Conservation (phyloP, 2,329 filamentous ascomycete species). For the Fusarium nanum region DNA sequence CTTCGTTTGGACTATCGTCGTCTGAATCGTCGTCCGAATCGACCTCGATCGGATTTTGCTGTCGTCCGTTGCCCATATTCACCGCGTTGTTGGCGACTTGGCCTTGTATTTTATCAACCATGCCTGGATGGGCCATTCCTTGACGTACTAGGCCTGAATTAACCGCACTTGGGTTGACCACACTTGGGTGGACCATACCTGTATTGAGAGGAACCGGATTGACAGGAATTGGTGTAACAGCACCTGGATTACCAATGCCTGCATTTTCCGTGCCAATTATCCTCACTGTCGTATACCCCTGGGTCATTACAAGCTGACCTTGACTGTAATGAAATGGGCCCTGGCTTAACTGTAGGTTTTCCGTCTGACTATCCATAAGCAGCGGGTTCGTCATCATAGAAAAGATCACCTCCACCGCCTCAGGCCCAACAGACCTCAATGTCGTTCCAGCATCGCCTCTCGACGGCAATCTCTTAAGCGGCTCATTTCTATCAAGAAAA, state of each 20-base stretch:
- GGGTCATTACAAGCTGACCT: neutral
- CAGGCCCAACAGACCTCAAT: neutral
- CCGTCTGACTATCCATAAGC: neutral
- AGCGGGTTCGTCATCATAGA: neutral
- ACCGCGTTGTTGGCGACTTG: neutral
- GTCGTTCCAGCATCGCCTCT: neutral
- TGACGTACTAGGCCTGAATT: too few relatives aligned
- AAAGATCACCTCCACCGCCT: neutral
- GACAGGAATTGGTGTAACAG: neutral
- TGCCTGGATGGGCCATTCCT: neutral
- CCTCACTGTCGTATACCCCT: neutral
- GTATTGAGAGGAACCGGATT: neutral
- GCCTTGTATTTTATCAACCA: neutral
- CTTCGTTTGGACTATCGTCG: neutral
- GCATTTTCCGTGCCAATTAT: neutral
- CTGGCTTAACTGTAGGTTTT: neutral
- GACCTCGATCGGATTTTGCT: neutral
- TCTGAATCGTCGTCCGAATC: neutral
- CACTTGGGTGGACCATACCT: too few relatives aligned
- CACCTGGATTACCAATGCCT: too few relatives aligned
- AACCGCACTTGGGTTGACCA: too few relatives aligned
- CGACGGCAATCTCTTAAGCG: neutral
- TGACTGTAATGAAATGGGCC: neutral
- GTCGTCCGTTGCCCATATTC: neutral
- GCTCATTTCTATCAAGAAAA: neutral